phyloP scores from a whole-genome alignment of 108 stramenopile genomes.

The Fragilaria crotonensis region DNA sequence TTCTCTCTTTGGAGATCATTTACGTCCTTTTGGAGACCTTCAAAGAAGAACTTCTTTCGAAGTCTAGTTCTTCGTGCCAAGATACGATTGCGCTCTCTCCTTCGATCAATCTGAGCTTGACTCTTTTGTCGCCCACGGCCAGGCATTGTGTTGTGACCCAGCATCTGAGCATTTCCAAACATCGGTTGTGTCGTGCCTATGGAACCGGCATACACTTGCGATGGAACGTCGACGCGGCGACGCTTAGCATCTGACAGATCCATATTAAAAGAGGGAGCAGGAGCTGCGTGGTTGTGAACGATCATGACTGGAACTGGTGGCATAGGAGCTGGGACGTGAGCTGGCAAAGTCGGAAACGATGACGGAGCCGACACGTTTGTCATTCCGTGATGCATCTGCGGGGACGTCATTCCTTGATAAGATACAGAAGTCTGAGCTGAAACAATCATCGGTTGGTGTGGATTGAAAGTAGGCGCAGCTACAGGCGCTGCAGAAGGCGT shows the following conservation, averaged over 20 bases:
- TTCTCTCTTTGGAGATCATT: conserved; percentile 79
- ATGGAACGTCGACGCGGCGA: conserved; percentile 5
- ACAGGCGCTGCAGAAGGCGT: neutral
- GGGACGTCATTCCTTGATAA: conserved; percentile 8
- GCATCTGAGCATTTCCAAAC: neutral
- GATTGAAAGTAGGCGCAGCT: neutral
- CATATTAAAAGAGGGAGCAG: conserved; percentile 10
- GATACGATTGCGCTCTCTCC: conserved; percentile 92
- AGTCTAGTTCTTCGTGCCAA: conserved; percentile 92
- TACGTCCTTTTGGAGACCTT: conserved; percentile 88
- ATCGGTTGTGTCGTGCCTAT: neutral
- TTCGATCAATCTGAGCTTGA: conserved; percentile 83
- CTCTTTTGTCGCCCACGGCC: conserved; percentile 51
- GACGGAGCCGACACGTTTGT: conserved; percentile 17
- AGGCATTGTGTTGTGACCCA: neutral
- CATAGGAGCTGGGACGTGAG: conserved; percentile 5
- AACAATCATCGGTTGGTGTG: neutral
- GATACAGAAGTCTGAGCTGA: conserved; percentile 1
- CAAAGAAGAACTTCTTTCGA: conserved; percentile 97
- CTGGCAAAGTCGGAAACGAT: conserved; percentile 1
- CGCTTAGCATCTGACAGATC: neutral
- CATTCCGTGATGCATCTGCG: conserved; percentile 12
- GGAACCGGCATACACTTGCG: conserved; percentile 1
- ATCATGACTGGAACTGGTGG: neutral
- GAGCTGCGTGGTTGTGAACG: conserved; percentile 2